Evolutionary conservation across 192 early-diverging fungal genomes (phyloP), one percentile per base, ranked within the genome.

Genomic region (Entomortierella parvispora): DNA sequence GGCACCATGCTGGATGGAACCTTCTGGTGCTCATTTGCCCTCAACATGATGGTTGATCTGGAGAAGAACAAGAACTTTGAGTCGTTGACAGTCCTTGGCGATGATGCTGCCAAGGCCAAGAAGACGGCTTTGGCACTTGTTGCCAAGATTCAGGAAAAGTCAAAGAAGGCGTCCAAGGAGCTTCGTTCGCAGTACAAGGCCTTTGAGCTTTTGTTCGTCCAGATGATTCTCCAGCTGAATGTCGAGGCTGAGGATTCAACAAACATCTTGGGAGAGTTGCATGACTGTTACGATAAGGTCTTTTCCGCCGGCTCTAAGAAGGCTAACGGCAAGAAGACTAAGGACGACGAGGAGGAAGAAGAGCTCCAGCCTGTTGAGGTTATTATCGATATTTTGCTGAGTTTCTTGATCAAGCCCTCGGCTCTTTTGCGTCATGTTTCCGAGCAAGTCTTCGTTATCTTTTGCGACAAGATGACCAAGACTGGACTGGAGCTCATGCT

Each of bases 331-430:
- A 55, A 78, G 40, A 84, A 83, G 55, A 85, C 86, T 49, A 76
- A 33, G 4, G 80, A 81, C 10, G 81, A 65, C 0, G 85, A 88
- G 3, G 86, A 84, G 9, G 83, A 88, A 33, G 89, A 88, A 31
- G 88, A 92, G 57, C 89, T 84, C 28, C 81, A 90, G 61, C 95
- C 96, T 2, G 86, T 94, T n/a, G 96, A 98, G 64, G 96, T 99
- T 48, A 86, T 99, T 61, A 84, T 95, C 7, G 97, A 99, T 81
- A 92, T 97, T 31, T 78, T 99, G 52, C 81, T 99, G 58, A 89
- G 91, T 64, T 91, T 98, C 80, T 75, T 99, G 81, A 89, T 93
- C 46, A 93, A 92, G 68, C 90, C 93, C 9, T 95, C 93, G 31
- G 84, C 86, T 40, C 63, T 93, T 12, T 79, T 96, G 54, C 85